Conservation (phyloP, 192 early-diverging fungal genomes). For the Mortierella antarctica region DNA sequence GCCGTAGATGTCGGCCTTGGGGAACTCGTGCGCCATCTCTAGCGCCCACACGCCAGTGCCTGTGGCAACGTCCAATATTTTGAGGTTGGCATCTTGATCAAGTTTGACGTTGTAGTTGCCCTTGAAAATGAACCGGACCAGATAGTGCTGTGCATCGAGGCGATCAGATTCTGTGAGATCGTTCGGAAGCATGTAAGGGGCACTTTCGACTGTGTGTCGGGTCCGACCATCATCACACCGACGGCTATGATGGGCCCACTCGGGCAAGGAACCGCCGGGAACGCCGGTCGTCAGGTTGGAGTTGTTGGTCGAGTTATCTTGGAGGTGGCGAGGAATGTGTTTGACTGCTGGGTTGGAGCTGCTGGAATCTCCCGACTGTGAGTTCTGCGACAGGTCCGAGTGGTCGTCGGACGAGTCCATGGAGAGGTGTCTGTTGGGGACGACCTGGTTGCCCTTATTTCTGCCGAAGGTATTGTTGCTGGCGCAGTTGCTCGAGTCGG, state of each 20-base stretch:
- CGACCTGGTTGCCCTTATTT: conserved; percentile 10
- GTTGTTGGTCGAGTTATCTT: conserved; percentile 18
- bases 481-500: neutral
- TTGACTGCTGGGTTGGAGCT: neutral
- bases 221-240: conserved; percentile 48
- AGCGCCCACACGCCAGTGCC: conserved; percentile 51
- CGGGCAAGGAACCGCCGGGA: conserved; percentile 14
- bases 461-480: neutral
- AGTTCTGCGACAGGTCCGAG: conserved; percentile 15
- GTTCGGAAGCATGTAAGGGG: conserved; percentile 60
- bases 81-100: conserved; percentile 19
- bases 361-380: neutral
- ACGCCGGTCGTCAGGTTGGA: conserved; percentile 1
- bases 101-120: conserved; percentile 52
- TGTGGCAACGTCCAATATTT: conserved; percentile 42
- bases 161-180: conserved; percentile 66
- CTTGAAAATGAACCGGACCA: conserved; percentile 58
- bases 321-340: neutral
- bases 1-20: conserved; percentile 40
- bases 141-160: conserved; percentile 62
- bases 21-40: conserved; percentile 51
- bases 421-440: conserved; percentile 15
- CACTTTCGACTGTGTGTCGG: conserved; percentile 51
- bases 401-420: conserved; percentile 24
- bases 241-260: conserved; percentile 43